Evolutionary conservation across 73 alveolate genomes (phyloP), one percentile per base, ranked within the genome.

Genomic region (Blepharisma stoltei): DNA sequence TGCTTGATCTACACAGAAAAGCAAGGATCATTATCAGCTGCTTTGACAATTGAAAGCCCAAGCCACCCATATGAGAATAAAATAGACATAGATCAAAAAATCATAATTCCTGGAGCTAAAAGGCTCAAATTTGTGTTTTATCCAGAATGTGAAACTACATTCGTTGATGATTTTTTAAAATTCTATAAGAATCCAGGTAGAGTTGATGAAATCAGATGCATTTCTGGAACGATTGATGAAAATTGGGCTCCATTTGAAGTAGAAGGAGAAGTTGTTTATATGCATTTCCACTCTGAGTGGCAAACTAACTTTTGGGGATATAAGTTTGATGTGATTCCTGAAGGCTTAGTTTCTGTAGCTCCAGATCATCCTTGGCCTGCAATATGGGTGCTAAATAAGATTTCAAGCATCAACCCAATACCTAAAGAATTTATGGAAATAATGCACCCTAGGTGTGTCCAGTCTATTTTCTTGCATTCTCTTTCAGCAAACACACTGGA

Each of bases 401-500:
- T 43, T 21, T 71, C 23, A 7, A 37, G 8, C 14, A 7, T 68
- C 8, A 20, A 25, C 6, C 23, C 6, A 6, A 8, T 43, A 6
- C 20, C 54, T 8, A 68, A 9, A 7, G 71, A 43, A 25, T 68
- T 68, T 20, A 73, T 7, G 8, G 71, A 8, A 8, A 71, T 37
- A 20, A 7, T 25, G 25, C 6, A n/a, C 23, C 54, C 68, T 6
- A 25, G 54, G 68, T 8, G 6, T 8, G 7, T 68, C 7, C 8
- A 27, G 73, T 8, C 23, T 43, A 37, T 68, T 68, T 37, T 37
- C 25, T 8, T 68, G 6, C 20, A 8, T 7, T 7, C 27, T 37
- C 32, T 68, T 21, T 7, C 68, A 7, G 6, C 78, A 68, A 68
- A 68, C 78, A 68, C 7, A 37, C 75, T 6, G 6, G 78, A 7